A percentile compares a stretch with the other conserved stretches of the same genome.
These are phyloP conservation scores for Odonthalia washingtoniensis DNA, from an alignment of 31 red algal genomes.

Conservation along the genomic window DNA sequence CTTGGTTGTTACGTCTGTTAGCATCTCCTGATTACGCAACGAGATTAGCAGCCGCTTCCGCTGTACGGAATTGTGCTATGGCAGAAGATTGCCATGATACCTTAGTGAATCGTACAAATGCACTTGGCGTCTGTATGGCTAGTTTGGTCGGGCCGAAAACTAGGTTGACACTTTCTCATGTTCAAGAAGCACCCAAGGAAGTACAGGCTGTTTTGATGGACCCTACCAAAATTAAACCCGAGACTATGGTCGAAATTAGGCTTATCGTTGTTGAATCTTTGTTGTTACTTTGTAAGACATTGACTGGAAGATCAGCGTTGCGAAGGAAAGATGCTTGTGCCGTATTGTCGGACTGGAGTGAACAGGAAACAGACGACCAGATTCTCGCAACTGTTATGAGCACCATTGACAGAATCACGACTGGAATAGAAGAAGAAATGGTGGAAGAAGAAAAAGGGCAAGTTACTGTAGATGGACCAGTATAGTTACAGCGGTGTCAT, in stretches of 20 bases:
- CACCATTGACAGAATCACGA: constrained; percentile 41
- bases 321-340: constrained; percentile 41
- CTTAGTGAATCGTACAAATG: constrained; percentile 30
- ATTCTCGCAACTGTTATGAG: constrained; percentile 17
- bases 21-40: constrained; percentile 22
- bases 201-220: constrained; percentile 29
- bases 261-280: constrained; percentile 54
- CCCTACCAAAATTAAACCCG: constrained; percentile 22
- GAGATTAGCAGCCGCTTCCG: constrained; percentile 52
- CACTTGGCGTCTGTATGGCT: constrained; percentile 38
- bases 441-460: too few relatives aligned
- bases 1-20: constrained; percentile 38
- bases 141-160: constrained; percentile 21
- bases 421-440: too few relatives aligned
- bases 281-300: constrained; percentile 51
- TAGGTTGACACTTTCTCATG: background rate
- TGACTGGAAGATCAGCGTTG: constrained; percentile 40
- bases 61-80: constrained; percentile 53
- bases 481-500: too few relatives aligned
- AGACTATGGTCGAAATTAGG: constrained; percentile 59
- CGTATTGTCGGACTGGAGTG: constrained; percentile 38
- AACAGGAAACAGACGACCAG: constrained; percentile 46
- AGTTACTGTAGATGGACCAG: too few relatives aligned
- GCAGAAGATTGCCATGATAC: constrained; percentile 55
- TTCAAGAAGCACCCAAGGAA: constrained; percentile 24